phyloP scores from a whole-genome alignment of 2,329 filamentous ascomycete species.

The Dactylellina cionopaga region DNA sequence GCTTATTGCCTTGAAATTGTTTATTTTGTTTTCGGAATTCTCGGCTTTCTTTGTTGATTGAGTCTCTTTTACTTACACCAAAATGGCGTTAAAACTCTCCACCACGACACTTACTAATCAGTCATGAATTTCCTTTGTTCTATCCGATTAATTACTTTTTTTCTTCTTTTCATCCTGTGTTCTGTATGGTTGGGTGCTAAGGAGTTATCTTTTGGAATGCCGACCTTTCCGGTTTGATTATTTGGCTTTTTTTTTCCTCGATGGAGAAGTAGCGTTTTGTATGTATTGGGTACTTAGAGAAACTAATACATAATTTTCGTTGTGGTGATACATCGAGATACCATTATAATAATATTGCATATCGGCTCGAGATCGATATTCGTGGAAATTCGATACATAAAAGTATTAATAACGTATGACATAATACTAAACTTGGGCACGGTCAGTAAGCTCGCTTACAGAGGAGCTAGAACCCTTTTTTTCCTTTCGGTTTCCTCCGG shows the following conservation, averaged over 20 bases:
- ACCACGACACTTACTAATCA: constrained; percentile 19
- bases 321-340: too few species aligned
- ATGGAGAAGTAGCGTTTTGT: constrained; percentile 14
- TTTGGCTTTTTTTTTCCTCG: neutral
- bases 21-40: constrained; percentile 18
- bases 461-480: too few species aligned
- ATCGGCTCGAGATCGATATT: too few species aligned
- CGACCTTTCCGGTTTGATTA: constrained; percentile 15
- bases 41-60: constrained; percentile 4
- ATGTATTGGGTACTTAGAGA: constrained; percentile 21
- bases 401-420: too few species aligned
- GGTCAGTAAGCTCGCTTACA: too few species aligned
- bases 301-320: constrained; percentile 4
- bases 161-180: constrained; percentile 16
- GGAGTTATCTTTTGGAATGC: constrained; percentile 17
- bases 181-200: neutral
- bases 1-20: neutral
- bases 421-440: too few species aligned
- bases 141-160: neutral
- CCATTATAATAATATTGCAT: too few species aligned
- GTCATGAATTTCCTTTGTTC: constrained; percentile 34
- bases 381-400: too few species aligned
- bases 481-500: constrained; percentile 4
- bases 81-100: constrained; percentile 27
- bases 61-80: neutral